A percentile compares a stretch with the other conserved stretches of the same genome.
Evolutionary conservation across 225 moss, liverwort and hornwort genomes (phyloP).

Genomic region (Antitrichia curtipendula): DNA sequence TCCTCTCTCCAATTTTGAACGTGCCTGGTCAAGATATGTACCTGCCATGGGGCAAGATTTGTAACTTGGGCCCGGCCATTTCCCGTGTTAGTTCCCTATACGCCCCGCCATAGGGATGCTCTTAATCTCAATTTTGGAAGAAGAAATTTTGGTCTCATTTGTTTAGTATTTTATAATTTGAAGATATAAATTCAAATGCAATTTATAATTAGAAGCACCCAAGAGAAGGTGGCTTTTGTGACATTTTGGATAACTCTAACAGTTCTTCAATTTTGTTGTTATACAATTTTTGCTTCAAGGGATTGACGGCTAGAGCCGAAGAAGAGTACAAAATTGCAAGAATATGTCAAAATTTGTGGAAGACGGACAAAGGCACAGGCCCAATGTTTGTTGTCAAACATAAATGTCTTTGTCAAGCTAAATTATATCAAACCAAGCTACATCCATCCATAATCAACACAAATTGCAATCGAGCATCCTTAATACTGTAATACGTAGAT

Average conservation of each 20-base stretch:
- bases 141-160: background rate
- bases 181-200: background rate
- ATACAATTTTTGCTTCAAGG: background rate
- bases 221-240: background rate
- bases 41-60: too few relatives aligned
- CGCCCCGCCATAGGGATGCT: too few relatives aligned
- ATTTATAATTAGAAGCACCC: background rate
- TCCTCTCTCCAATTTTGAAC: too few relatives aligned
- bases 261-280: background rate
- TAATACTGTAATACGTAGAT: background rate
- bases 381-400: fast-evolving
- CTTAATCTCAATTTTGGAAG: background rate
- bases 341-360: background rate
- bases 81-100: too few relatives aligned
- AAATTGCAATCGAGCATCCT: fast-evolving
- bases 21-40: too few relatives aligned
- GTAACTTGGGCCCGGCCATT: too few relatives aligned
- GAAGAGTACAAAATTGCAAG: background rate
- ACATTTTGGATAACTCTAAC: background rate
- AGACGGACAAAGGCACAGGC: fast-evolving
- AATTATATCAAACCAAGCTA: too few relatives aligned
- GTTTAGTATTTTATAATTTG: too few relatives aligned
- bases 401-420: background rate
- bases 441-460: fast-evolving
- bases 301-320: fast-evolving